Percentiles rank a stretch among this genome's conserved stretches.
Conservation (phyloP, 257 asterid species). For the Solanum corneliomulleri region DNA sequence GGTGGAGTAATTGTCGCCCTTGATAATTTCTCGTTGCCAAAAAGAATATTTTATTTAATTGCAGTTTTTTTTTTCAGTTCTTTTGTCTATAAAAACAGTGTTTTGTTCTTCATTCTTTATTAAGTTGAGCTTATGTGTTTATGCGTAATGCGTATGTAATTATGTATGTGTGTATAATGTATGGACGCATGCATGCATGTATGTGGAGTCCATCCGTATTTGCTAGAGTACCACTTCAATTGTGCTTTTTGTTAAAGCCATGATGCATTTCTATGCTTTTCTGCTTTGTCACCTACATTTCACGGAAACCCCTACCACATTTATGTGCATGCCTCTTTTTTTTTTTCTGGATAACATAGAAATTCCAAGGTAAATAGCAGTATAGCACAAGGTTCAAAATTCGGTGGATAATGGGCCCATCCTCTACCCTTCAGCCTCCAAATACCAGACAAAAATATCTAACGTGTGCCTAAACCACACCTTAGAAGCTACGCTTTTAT, state of each 20-base stretch:
- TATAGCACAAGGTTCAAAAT: not conserved
- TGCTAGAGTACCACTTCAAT: not conserved
- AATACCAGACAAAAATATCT: not conserved
- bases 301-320: not conserved
- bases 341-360: not conserved
- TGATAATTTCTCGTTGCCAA: not conserved
- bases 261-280: not conserved
- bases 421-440: not conserved
- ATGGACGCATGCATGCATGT: not conserved
- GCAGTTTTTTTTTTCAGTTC: not conserved
- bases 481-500: not conserved
- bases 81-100: not conserved
- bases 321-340: not conserved
- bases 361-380: not conserved
- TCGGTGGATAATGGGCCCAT: not conserved
- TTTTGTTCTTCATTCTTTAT: not conserved
- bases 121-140: not conserved
- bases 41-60: not conserved
- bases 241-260: not conserved
- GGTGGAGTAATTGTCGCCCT: not conserved
- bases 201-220: not conserved
- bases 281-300: not conserved
- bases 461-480: not conserved
- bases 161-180: not conserved
- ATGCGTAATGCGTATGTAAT: not conserved